Percentiles rank a stretch among this genome's conserved stretches.
Conservation (phyloP, 768 basidiomycete genomes). For the Suillus ampliporus region DNA sequence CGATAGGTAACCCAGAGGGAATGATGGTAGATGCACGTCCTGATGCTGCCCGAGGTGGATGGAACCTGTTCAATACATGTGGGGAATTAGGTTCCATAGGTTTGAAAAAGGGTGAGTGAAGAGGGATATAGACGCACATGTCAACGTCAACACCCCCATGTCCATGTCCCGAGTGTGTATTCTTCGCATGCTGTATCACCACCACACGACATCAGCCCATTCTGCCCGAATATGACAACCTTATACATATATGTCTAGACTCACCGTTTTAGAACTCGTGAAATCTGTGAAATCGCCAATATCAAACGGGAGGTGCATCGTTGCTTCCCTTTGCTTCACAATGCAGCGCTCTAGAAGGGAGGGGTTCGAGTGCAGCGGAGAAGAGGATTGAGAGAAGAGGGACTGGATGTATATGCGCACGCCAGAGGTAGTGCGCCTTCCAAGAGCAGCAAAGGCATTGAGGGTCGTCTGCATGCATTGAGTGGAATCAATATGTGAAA, state of each 20-base stretch:
- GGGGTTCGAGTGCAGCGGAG: neutral
- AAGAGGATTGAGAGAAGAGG: neutral
- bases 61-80: conserved; percentile 1
- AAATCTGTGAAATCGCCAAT: conserved; percentile 14
- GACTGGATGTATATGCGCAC: conserved; percentile 9
- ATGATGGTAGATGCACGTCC: conserved; percentile 9
- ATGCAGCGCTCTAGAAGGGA: neutral
- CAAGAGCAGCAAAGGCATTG: conserved; percentile 11
- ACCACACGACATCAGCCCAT: neutral
- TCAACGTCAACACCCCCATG: conserved; percentile 1
- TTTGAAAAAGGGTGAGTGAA: neutral
- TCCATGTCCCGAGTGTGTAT: conserved; percentile 9
- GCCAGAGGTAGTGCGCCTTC: neutral
- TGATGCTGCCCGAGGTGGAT: conserved; percentile 7
- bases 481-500: neutral
- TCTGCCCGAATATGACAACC: neutral
- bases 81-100: neutral
- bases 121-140: neutral
- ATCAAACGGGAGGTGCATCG: conserved; percentile 10
- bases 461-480: conserved; percentile 5
- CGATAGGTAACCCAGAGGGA: conserved; percentile 6
- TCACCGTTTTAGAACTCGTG: conserved; percentile 6
- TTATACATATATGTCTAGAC: neutral
- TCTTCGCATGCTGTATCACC: conserved; percentile 10
- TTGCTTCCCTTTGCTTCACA: conserved; percentile 5